Evolutionary conservation across 1,139 yeast species (phyloP).

Genomic region (Saccharomyces hybrid): DNA sequence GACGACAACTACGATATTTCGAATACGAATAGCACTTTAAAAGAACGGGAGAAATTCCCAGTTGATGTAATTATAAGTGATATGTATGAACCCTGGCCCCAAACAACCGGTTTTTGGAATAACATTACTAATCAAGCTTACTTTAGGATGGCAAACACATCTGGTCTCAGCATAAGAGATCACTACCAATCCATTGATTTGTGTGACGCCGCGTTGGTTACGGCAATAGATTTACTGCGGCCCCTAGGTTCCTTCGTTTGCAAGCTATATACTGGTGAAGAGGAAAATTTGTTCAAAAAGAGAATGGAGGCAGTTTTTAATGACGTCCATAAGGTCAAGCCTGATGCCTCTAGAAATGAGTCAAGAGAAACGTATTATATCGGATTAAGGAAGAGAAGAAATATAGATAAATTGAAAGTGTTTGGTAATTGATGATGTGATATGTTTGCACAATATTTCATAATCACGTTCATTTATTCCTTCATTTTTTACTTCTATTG

Average conservation of each 20-base stretch:
- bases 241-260: conserved; percentile 69
- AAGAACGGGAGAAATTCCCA: conserved; percentile 29
- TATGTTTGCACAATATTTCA: too few relatives aligned
- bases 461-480: too few relatives aligned
- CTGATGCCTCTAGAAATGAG: conserved; percentile 51
- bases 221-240: conserved; percentile 61
- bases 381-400: conserved; percentile 44
- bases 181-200: conserved; percentile 58
- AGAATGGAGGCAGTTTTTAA: conserved; percentile 55
- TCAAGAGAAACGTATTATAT: conserved; percentile 69
- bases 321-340: conserved; percentile 51
- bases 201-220: conserved; percentile 82
- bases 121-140: conserved; percentile 75
- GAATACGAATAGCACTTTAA: conserved; percentile 1
- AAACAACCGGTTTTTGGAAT: conserved; percentile 55
- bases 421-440: conserved; percentile 32
- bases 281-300: conserved; percentile 50
- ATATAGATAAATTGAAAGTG: conserved; percentile 43
- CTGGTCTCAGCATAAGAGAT: conserved; percentile 56
- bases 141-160: conserved; percentile 66
- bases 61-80: conserved; percentile 78
- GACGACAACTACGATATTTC: conserved; percentile 5
- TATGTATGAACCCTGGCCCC: conserved; percentile 72
- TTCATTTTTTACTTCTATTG: too few relatives aligned
- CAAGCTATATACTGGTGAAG: conserved; percentile 65